These are phyloP conservation scores for Russula sp. DNA, from an alignment of 768 basidiomycete genomes.

Conservation along the genomic window DNA sequence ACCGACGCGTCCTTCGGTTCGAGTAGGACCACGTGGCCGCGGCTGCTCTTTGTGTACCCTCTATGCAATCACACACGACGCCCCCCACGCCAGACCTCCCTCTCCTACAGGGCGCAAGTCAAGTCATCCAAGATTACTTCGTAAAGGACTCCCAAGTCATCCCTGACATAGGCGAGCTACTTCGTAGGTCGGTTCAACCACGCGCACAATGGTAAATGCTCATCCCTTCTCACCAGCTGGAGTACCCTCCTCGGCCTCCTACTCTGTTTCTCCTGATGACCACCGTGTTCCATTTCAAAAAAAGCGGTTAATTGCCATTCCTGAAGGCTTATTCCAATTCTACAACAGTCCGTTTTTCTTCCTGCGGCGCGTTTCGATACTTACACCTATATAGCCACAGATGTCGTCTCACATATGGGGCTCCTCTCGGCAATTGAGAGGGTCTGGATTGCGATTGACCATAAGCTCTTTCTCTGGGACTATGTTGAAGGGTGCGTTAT, in stretches of 20 bases:
- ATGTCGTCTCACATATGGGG: conserved; percentile 80
- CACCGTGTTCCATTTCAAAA: conserved; percentile 79
- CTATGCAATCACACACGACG: conserved; percentile 25
- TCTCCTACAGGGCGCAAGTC: conserved; percentile 63
- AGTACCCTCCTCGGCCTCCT: conserved; percentile 67
- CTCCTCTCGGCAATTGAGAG: conserved; percentile 90
- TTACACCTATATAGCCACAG: conserved; percentile 48
- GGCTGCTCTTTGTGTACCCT: background rate
- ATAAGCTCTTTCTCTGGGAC: conserved; percentile 95
- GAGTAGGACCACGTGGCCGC: background rate
- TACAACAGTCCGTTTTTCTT: conserved; percentile 55
- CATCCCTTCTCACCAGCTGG: conserved; percentile 44
- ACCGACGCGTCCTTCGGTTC: conserved; percentile 7
- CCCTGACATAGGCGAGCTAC: conserved; percentile 70
- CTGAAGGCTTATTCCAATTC: conserved; percentile 73
- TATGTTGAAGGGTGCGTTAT: conserved; percentile 80
- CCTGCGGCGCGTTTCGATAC: conserved; percentile 7
- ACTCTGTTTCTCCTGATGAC: conserved; percentile 75
- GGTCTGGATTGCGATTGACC: conserved; percentile 93
- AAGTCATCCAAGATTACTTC: conserved; percentile 64
- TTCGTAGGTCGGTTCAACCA: conserved; percentile 44
- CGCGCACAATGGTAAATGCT: background rate
- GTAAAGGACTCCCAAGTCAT: conserved; percentile 70
- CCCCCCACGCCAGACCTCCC: conserved; percentile 51
- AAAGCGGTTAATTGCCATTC: conserved; percentile 69